Conservation (phyloP, 768 basidiomycete genomes). For the Mycena albidolilacea region DNA sequence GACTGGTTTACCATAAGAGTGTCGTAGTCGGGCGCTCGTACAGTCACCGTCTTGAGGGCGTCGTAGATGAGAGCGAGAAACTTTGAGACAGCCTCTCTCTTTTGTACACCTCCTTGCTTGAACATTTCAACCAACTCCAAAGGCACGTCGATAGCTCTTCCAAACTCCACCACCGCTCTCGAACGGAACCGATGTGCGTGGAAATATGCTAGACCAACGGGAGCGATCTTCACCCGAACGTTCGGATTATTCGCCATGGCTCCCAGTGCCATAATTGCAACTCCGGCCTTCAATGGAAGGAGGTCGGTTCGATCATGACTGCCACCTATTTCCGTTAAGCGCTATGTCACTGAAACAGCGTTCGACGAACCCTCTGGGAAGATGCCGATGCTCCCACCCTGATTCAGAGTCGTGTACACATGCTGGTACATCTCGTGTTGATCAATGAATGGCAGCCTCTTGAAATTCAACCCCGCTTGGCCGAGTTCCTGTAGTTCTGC, state of each 20-base stretch:
- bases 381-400: slow-evolving; percentile 94
- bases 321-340: slow-evolving; percentile 68
- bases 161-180: slow-evolving; percentile 97
- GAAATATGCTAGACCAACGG: slow-evolving; percentile 83
- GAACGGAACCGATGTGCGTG: slow-evolving; percentile 92
- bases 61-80: slow-evolving; percentile 94
- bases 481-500: slow-evolving; percentile 72
- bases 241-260: slow-evolving; percentile 94
- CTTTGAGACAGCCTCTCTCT: slow-evolving; percentile 91
- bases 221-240: slow-evolving; percentile 92
- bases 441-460: slow-evolving; percentile 89
- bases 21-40: slow-evolving; percentile 96
- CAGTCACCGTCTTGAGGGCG: slow-evolving; percentile 93
- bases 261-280: slow-evolving; percentile 97
- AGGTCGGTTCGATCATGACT: slow-evolving; percentile 98
- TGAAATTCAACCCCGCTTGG: slow-evolving; percentile 79
- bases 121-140: slow-evolving; percentile 89
- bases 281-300: slow-evolving; percentile 96
- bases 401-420: slow-evolving; percentile 88
- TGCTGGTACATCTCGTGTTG: slow-evolving; percentile 96
- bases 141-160: slow-evolving; percentile 90
- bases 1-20: slow-evolving; percentile 87
- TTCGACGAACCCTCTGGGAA: slow-evolving; percentile 90
- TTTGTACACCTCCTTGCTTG: slow-evolving; percentile 87
- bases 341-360: slow-evolving; percentile 12